phyloP scores from a whole-genome alignment of 164 flowering plant species.

The Vitis riparia region DNA sequence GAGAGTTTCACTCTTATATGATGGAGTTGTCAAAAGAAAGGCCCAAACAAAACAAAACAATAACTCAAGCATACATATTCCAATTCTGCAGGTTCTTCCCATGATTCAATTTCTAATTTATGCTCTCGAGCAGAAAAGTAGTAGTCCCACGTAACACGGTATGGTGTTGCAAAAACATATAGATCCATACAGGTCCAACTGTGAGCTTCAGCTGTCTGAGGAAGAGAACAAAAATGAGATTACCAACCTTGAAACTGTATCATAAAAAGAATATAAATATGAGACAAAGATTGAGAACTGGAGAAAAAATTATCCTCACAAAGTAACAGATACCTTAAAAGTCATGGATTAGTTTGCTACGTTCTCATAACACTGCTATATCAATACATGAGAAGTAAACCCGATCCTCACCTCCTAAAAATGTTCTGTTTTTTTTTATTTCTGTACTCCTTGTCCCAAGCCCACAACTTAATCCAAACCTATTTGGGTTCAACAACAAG shows the following conservation, averaged over 20 bases:
- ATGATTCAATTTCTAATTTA: slow-evolving; percentile 69
- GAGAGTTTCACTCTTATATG: slow-evolving; percentile 9
- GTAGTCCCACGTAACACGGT: slow-evolving; percentile 95
- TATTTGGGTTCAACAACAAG: no score
- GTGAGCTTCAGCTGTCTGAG: slow-evolving; percentile 85
- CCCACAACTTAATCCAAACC: no score
- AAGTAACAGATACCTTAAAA: no score
- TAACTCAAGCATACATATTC: slow-evolving; percentile 69
- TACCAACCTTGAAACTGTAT: background rate
- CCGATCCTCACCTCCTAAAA: no score
- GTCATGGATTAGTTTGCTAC: no score
- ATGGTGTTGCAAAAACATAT: slow-evolving; percentile 98
- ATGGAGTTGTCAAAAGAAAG: background rate
- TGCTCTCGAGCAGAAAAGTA: slow-evolving; percentile 88
- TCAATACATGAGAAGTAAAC: no score
- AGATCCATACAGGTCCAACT: slow-evolving; percentile 99
- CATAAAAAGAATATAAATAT: background rate
- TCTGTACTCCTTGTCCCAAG: no score
- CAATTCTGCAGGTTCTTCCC: slow-evolving; percentile 94
- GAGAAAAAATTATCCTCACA: background rate
- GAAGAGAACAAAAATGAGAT: slow-evolving; percentile 5
- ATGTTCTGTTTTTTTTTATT: no score
- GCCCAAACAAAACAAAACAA: background rate
- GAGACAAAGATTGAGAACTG: background rate
- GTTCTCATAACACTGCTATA: no score